Percentiles rank a stretch among this genome's conserved stretches.
Evolutionary conservation across 2,329 filamentous ascomycete genomes (phyloP).

Genomic region (Arthrobotrys sphaeroides): DNA sequence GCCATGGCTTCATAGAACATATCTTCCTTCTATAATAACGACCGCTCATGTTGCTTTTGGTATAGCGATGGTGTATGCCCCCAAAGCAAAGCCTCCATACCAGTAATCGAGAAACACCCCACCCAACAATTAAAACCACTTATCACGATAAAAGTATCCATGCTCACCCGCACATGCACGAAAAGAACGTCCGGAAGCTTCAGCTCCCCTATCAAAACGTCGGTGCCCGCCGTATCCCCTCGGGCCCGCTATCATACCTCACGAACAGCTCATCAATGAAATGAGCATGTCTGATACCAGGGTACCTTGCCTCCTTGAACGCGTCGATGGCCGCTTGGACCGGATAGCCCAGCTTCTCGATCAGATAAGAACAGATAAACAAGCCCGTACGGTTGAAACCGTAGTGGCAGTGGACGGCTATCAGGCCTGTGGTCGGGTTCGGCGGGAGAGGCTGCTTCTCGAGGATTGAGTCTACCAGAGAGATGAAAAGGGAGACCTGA

Average conservation of each 20-base stretch:
- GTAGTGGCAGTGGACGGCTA: slow-evolving; percentile 82
- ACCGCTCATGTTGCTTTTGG: not conserved
- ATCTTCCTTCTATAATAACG: slow-evolving; percentile 11
- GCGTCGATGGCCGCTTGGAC: slow-evolving; percentile 81
- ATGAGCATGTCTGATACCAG: slow-evolving; percentile 87
- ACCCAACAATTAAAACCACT: not conserved
- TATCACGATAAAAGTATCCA: not conserved
- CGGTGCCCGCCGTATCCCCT: slow-evolving; percentile 60
- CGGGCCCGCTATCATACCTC: slow-evolving; percentile 71
- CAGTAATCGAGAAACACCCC: not conserved
- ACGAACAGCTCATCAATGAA: slow-evolving; percentile 86
- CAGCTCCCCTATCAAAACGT: slow-evolving; percentile 57
- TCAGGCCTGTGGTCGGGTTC: slow-evolving; percentile 48
- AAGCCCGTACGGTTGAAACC: slow-evolving; percentile 95
- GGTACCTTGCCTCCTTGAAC: slow-evolving; percentile 77
- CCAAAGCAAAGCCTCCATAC: not conserved
- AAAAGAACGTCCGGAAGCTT: not conserved
- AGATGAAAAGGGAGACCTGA: slow-evolving; percentile 70
- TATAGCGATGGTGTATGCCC: not conserved
- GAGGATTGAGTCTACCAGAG: slow-evolving; percentile 65
- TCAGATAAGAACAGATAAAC: slow-evolving; percentile 88
- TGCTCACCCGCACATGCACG: slow-evolving; percentile 10
- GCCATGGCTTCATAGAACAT: slow-evolving; percentile 8
- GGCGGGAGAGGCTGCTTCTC: slow-evolving; percentile 53
- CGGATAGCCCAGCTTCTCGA: slow-evolving; percentile 77